Evolutionary conservation across 306 rosid species (phyloP).

Genomic region (Pterocarpus macrocarpus): DNA sequence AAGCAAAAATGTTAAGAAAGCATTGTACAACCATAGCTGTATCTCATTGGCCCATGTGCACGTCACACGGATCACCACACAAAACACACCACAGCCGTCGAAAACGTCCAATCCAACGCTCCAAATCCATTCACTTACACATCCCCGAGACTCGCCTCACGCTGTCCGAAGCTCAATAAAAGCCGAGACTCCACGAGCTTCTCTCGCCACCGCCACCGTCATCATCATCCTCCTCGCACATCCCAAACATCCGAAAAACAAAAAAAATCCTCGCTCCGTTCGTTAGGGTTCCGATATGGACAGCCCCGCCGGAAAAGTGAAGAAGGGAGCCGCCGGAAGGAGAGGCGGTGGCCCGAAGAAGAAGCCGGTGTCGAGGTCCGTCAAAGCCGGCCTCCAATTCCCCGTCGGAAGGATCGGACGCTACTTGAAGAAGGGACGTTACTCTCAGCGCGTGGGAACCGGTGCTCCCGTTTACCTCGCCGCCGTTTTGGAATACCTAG

Average conservation of each 20-base stretch:
- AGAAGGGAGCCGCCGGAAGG: constrained; percentile 76
- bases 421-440: constrained; percentile 73
- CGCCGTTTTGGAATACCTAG: constrained; percentile 79
- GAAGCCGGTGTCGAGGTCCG: constrained; percentile 75
- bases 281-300: constrained; percentile 53
- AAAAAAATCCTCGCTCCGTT: not conserved
- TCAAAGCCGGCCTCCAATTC: constrained; percentile 76
- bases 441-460: constrained; percentile 67
- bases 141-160: not conserved
- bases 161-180: constrained; percentile 46
- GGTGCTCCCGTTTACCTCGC: constrained; percentile 87
- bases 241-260: not conserved
- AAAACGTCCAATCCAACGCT: constrained; percentile 56
- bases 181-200: not conserved
- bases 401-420: constrained; percentile 89
- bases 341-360: constrained; percentile 80
- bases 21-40: not conserved
- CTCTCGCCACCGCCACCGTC: not conserved
- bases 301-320: constrained; percentile 52
- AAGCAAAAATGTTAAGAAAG: not conserved
- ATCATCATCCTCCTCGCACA: not conserved
- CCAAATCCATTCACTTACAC: not conserved
- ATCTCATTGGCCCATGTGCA: constrained; percentile 51
- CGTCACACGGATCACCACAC: constrained; percentile 41
- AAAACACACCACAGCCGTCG: constrained; percentile 44